Evolutionary conservation across 768 basidiomycete genomes (phyloP), one percentile per base, ranked within the genome.

Genomic region (Leccinum arenicola): DNA sequence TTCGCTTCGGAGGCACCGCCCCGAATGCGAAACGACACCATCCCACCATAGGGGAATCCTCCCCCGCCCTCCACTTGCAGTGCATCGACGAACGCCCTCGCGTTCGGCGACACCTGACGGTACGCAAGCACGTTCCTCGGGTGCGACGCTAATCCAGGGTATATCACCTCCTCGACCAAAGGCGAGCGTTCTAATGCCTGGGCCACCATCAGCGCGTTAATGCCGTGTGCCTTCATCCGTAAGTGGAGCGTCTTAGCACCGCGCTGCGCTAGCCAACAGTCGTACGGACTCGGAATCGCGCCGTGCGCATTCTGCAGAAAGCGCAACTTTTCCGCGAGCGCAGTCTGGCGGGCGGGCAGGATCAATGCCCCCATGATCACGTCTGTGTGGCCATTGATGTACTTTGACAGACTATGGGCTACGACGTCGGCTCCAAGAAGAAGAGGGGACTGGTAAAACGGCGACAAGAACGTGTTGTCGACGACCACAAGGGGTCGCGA

Each of bases 391-490:
- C 96, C 96, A 69, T 93, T 92, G 68, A 96, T 79, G 77, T 96
- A 97, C 74, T 98, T 97, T 0, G 88, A 93, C 45, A 95, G 78
- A 23, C 80, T 83, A 78, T 97, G 93, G 5, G 93, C 61, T 64
- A 93, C 91, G 64, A 97, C 77, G 70, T 96, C 93, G 14, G 93
- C 96, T 14, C 89, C 85, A 27, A 84, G 87, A 57, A 89, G 81
- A 35, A 98, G 85, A 0, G 95, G 95, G 0, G 92, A 93, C 40
- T 86, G 83, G 78, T 89, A 98, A 77, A 86, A 98, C 0, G 96
- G 93, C 0, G 93, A 95, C 43, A 94, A 80, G 82, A 96, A 97
- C 23, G 95, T 97, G 77, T 91, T 94, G 79, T 98, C 95, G 49
- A 98, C 89, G 50, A 95, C 83, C 14, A 99, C 84, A 29, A 94